Base-by-base conservation (phyloP, 345 rosid species). In the Streptanthus diversifolius region DNA sequence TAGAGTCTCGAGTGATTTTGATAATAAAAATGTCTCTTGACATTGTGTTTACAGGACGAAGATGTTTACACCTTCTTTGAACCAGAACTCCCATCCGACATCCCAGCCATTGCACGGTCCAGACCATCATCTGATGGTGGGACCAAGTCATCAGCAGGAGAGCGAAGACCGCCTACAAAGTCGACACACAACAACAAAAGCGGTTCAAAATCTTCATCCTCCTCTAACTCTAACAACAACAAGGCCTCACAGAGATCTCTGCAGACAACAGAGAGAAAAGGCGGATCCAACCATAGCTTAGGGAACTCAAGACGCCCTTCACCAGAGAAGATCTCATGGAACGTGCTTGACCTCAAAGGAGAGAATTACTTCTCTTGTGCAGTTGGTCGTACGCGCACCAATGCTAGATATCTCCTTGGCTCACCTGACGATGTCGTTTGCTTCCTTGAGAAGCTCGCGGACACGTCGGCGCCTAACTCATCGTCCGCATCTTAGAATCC, bases 331-430 rank as follows among this genome's bases (percentile, higher is more conserved):
- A 87, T 80, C 32, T 87, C 99, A 7, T 90, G 96, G 96, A 95
- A 88, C 40, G 98, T 95, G 76, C 99, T 95, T 41, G 99, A 95
- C 82, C 98, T 95, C 69, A 95, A 90, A 76, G 93, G 90, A 55
- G 98, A 92, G 54, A 92, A 95, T 76, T 95, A 95, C 80, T 95
- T 95, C 84, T 95, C 99, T 8, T 90, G 98, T 39, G 83, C 99
- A 0, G 99, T 95, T 3, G 97, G 96, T 12, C 85, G 99, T 63
- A 80, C 83, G 5, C 90, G 95, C 1, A 87, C 99, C 11, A 85
- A 49, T 69, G 99, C 99, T 51, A 85, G 99, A 9, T 95, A 88
- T 63, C 59, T 77, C 47, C 83, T 92, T 51, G 79, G 72, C 14
- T 88, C 99, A 5, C 86, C 99, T 0, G 97, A 92, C 19, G 92